phyloP scores from a whole-genome alignment of 179 eudicot species.

The Beta lomatogona region DNA sequence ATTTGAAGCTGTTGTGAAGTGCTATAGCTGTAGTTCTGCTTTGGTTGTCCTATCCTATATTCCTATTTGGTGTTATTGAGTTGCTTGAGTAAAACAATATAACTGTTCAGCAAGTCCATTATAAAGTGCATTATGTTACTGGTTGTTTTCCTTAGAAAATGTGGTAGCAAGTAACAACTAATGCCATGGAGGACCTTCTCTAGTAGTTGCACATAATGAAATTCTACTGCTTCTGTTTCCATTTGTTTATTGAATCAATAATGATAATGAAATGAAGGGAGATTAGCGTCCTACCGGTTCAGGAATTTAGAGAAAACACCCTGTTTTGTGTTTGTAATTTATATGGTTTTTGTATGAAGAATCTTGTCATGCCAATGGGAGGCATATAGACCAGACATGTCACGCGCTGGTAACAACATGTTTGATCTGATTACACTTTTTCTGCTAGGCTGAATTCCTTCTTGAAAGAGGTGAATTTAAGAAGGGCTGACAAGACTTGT shows the following conservation, averaged over 20 bases:
- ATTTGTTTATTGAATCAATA: neutral
- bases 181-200: neutral
- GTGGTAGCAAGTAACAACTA: neutral
- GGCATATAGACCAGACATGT: neutral
- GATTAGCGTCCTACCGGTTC: neutral
- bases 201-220: neutral
- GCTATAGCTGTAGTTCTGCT: neutral
- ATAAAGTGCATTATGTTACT: neutral
- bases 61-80: neutral
- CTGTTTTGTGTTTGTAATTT: neutral
- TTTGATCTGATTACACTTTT: neutral
- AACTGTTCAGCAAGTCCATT: neutral
- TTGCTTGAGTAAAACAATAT: neutral
- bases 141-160: neutral
- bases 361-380: neutral
- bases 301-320: neutral
- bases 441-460: conserved; percentile 1
- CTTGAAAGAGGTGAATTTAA: neutral
- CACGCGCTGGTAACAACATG: neutral
- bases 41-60: neutral
- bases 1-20: neutral
- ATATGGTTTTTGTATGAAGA: neutral
- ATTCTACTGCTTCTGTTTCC: neutral
- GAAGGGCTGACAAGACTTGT: conserved; percentile 18
- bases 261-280: neutral